Conservation (phyloP, 2,329 filamentous ascomycete genomes). For the Tympanopsis confertula region DNA sequence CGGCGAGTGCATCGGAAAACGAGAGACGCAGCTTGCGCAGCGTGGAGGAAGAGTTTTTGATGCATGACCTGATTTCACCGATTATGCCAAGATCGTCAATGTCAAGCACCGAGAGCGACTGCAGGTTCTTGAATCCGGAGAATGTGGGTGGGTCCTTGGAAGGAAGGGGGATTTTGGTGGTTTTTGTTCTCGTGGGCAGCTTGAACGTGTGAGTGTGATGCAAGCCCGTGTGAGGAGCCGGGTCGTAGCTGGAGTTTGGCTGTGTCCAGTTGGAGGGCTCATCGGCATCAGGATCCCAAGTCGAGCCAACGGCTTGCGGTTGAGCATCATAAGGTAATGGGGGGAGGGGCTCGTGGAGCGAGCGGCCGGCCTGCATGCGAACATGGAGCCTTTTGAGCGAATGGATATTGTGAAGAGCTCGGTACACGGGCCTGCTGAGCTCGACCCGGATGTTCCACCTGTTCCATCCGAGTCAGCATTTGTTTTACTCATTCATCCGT, state of each 20-base stretch:
- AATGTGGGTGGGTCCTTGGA: slow-evolving; percentile 36
- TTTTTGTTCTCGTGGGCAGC: slow-evolving; percentile 18
- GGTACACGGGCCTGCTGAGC: slow-evolving; percentile 44
- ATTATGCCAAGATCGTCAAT: slow-evolving; percentile 46
- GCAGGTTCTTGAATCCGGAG: slow-evolving; percentile 43
- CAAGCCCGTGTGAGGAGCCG: slow-evolving; percentile 11
- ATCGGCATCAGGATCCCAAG: slow-evolving; percentile 10
- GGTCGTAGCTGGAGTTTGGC: background rate
- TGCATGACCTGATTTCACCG: slow-evolving; percentile 40
- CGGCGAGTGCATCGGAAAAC: slow-evolving; percentile 40
- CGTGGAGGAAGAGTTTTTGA: slow-evolving; percentile 40
- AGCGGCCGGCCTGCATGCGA: slow-evolving; percentile 44
- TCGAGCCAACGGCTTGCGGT: slow-evolving; percentile 3
- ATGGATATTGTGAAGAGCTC: slow-evolving; percentile 38
- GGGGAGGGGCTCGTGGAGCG: slow-evolving; percentile 37
- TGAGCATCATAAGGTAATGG: slow-evolving; percentile 24
- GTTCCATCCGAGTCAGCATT: slow-evolving; percentile 2
- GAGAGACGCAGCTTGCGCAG: slow-evolving; percentile 44
- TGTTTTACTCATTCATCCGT: background rate
- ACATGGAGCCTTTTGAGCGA: slow-evolving; percentile 41
- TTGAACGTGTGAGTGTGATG: slow-evolving; percentile 21
- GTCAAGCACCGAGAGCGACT: slow-evolving; percentile 41
- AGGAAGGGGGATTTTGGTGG: slow-evolving; percentile 15
- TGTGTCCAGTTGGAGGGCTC: slow-evolving; percentile 1
- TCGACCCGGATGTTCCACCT: slow-evolving; percentile 57